Conservation (phyloP, 805 yeast species). For the Myxozyma melibiosi region DNA sequence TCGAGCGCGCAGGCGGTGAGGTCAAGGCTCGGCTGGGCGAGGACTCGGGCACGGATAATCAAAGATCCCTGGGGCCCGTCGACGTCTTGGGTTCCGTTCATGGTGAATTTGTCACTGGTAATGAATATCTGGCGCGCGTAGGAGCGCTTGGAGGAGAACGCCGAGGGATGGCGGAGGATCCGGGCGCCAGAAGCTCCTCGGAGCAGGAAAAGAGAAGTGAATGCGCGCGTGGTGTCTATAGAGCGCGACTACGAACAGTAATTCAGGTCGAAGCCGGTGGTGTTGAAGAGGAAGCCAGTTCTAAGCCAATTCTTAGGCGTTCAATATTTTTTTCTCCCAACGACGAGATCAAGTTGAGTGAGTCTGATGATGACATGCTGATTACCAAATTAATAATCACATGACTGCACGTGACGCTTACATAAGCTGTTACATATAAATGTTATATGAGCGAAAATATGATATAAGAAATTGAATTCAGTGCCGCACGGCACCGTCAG, state of each 20-base stretch:
- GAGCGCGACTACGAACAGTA: too few relatives aligned
- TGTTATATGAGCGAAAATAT: too few relatives aligned
- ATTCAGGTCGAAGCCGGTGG: too few relatives aligned
- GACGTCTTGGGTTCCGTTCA: background rate
- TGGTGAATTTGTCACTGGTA: background rate
- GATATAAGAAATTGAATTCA: conserved; percentile 1
- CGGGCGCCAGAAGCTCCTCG: conserved; percentile 17
- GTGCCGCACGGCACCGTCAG: conserved; percentile 26
- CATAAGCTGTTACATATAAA: too few relatives aligned
- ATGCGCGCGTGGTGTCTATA: conserved; percentile 6
- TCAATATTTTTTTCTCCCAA: background rate
- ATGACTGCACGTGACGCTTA: too few relatives aligned
- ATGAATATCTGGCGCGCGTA: background rate
- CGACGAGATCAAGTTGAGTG: background rate
- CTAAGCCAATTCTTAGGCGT: background rate
- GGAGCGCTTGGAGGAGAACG: background rate
- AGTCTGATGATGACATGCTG: background rate
- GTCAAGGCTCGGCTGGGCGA: conserved; percentile 25
- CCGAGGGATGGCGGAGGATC: background rate
- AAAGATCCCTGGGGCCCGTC: conserved; percentile 1
- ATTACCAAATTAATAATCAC: too few relatives aligned
- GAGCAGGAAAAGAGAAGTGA: background rate
- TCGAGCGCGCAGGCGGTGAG: conserved; percentile 12
- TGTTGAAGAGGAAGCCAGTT: background rate
- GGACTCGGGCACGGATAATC: conserved; percentile 10